phyloP scores from a whole-genome alignment of 106 monocot genomes.

The Apostasia shenzhenica region DNA sequence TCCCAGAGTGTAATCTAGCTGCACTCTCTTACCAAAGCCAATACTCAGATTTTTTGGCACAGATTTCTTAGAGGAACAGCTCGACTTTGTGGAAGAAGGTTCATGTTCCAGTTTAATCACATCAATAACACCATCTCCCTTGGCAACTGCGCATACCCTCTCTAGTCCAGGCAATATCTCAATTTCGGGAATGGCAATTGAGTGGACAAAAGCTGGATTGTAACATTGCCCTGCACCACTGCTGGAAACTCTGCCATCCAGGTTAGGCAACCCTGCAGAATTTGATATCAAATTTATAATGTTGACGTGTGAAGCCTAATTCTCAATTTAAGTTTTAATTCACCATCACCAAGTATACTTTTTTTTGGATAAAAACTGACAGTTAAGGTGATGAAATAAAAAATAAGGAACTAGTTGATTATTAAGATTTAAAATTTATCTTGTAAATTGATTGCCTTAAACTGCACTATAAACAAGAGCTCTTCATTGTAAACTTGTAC shows the following conservation, averaged over 20 bases:
- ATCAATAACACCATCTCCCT: slow-evolving; percentile 76
- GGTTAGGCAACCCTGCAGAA: slow-evolving; percentile 32
- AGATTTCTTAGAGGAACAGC: background rate
- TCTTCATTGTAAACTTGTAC: too few relatives aligned
- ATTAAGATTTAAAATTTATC: too few relatives aligned
- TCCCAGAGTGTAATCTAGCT: slow-evolving; percentile 54
- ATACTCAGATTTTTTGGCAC: slow-evolving; percentile 15
- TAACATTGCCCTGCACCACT: slow-evolving; percentile 40
- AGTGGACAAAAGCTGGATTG: slow-evolving; percentile 83
- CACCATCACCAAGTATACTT: too few relatives aligned
- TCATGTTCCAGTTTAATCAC: slow-evolving; percentile 63
- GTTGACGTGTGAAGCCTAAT: too few relatives aligned
- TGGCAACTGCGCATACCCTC: slow-evolving; percentile 71
- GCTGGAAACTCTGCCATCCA: slow-evolving; percentile 9
- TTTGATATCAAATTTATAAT: background rate
- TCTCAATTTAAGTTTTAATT: too few relatives aligned
- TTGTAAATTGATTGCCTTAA: too few relatives aligned
- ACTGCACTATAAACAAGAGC: too few relatives aligned
- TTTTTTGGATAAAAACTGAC: too few relatives aligned
- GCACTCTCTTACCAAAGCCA: slow-evolving; percentile 27
- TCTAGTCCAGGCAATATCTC: slow-evolving; percentile 18
- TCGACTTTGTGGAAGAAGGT: slow-evolving; percentile 18
- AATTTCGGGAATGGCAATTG: slow-evolving; percentile 52
- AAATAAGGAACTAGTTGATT: too few relatives aligned
- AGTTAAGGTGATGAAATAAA: too few relatives aligned